phyloP scores from a whole-genome alignment of 345 rosid genomes.

The Carallia brachiata region DNA sequence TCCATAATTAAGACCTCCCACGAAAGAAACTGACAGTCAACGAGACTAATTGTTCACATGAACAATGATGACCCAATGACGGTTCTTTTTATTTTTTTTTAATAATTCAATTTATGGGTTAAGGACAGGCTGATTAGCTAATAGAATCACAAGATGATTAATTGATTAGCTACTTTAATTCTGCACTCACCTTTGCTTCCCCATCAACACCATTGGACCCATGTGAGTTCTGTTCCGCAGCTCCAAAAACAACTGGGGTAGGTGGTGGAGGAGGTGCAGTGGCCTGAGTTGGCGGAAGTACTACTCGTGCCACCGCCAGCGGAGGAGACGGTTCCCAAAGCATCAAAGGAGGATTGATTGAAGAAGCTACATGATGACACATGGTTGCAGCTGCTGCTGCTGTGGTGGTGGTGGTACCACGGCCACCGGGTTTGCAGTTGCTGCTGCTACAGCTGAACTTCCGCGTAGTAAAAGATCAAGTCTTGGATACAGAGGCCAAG shows the following conservation, averaged over 20 bases:
- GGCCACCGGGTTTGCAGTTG: not conserved
- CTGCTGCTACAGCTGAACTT: not conserved
- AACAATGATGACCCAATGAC: too few relatives aligned
- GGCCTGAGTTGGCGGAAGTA: conserved; percentile 16
- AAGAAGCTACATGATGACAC: conserved; percentile 17
- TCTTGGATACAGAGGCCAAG: conserved; percentile 87
- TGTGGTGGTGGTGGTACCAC: conserved; percentile 22
- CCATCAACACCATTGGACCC: conserved; percentile 72
- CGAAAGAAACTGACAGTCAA: too few relatives aligned
- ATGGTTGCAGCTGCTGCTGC: conserved; percentile 24
- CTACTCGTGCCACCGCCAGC: conserved; percentile 1
- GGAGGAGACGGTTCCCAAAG: conserved; percentile 42
- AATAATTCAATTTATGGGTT: too few relatives aligned
- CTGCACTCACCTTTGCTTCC: conserved; percentile 48
- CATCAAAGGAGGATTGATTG: conserved; percentile 43
- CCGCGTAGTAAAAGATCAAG: conserved; percentile 86
- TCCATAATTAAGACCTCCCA: too few relatives aligned
- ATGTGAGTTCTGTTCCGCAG: conserved; percentile 48
- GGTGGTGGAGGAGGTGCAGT: conserved; percentile 25
- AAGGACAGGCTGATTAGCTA: too few relatives aligned
- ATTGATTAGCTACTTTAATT: too few relatives aligned
- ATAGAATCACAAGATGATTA: too few relatives aligned
- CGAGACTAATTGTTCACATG: too few relatives aligned
- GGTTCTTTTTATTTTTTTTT: too few relatives aligned
- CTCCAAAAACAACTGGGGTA: not conserved